Conservation (phyloP, 169 alveolate species). For the Fabrea salina region DNA sequence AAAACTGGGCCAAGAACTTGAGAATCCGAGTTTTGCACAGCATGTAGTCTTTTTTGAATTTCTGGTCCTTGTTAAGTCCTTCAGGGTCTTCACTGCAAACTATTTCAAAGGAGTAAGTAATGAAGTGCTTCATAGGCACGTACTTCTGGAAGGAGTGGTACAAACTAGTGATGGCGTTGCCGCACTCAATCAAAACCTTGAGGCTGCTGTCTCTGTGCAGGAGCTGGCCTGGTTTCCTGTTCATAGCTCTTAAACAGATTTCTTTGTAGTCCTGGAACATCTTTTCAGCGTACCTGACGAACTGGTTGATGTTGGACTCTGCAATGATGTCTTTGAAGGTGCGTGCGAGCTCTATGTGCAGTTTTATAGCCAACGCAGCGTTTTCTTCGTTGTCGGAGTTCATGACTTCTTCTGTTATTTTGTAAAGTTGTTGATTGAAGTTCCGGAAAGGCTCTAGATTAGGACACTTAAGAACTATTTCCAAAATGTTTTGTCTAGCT, state of each 20-base stretch:
- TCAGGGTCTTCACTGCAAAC: background rate
- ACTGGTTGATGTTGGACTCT: background rate
- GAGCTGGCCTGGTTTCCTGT: background rate
- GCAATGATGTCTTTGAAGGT: slow-evolving; percentile 9
- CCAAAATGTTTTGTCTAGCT: slow-evolving; percentile 27
- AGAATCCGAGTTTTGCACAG: slow-evolving; percentile 26
- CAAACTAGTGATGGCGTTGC: slow-evolving; percentile 10
- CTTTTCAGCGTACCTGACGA: slow-evolving; percentile 21
- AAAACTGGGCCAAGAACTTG: slow-evolving; percentile 27
- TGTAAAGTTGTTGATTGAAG: background rate
- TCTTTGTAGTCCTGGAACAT: slow-evolving; percentile 22
- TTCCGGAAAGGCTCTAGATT: slow-evolving; percentile 2
- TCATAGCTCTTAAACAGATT: background rate
- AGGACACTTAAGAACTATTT: slow-evolving; percentile 23
- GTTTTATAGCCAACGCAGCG: slow-evolving; percentile 16
- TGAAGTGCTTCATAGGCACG: slow-evolving; percentile 28
- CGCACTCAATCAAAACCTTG: slow-evolving; percentile 33
- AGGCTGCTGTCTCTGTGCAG: background rate
- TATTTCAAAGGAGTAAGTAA: slow-evolving; percentile 22
- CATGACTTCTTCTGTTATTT: slow-evolving; percentile 19
- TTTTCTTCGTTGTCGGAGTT: slow-evolving; percentile 31
- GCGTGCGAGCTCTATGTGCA: background rate
- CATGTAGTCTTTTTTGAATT: slow-evolving; percentile 13
- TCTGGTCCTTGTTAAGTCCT: background rate
- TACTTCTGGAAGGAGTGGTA: slow-evolving; percentile 1